Base-by-base conservation (phyloP, 2,329 filamentous ascomycete genomes). In the Zopfia rhizophila region DNA sequence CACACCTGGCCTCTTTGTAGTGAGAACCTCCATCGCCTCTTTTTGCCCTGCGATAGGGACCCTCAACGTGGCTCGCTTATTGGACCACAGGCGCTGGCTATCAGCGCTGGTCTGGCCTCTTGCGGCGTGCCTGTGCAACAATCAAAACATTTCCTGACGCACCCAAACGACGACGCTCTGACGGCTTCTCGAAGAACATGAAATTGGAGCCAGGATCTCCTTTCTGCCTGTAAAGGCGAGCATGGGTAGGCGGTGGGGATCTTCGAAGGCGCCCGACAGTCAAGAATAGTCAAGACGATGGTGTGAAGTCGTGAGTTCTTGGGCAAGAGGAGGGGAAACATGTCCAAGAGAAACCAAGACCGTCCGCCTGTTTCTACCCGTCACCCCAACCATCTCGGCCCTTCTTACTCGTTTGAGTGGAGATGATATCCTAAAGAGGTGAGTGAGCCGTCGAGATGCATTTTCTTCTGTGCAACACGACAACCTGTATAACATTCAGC, bases 221-320 rank as follows among this genome's bases (percentile, higher is more conserved):
- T 29, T 47, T 47, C 43, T 47, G 43, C 16, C 47, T 35, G 42
- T 39, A 45, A 18, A 31, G 28, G 16, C 3, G 36, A 10, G 37
- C 42, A 42, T 17, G 30, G 32, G 33, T 14, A 31, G 25, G 25
- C 29, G 40, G n/a, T n/a, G n/a, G 46, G 35, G 30, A 40, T 41
- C 36, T 14, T 25, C 27, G 4, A 10, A 21, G 6, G 18, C n/a
- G 19, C 33, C 41, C 46, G 35, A 38, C 31, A 28, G 31, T 46
- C 46, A 41, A 45, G 40, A 35, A 23, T 4, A 45, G 40, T 39
- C 40, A 48, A 44, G 40, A 41, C 46, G 22, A 14, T 44, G 45
- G 39, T 24, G 18, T 25, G 36, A 6, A 31, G 17, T 18, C 3
- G 28, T 19, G 19, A 11, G 12, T 33, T 37, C 39, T 28, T 48